Percentiles rank a stretch among this genome's conserved stretches.
phyloP scores from a whole-genome alignment of 1,284 basidiomycete genomes.

The Rhodotorula mucilaginosa region DNA sequence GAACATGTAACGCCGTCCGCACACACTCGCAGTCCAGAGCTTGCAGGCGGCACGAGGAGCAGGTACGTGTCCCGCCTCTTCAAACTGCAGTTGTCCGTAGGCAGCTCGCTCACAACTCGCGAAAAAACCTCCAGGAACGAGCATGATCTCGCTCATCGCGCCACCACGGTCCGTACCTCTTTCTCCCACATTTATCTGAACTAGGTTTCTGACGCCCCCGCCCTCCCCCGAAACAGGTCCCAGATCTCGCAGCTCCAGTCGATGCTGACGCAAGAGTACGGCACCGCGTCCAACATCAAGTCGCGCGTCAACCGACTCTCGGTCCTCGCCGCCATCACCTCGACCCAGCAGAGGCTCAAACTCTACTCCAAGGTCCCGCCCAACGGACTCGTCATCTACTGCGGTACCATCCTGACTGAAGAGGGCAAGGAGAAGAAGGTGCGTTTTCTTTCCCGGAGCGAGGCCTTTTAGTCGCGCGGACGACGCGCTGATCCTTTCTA shows the following conservation, averaged over 20 bases:
- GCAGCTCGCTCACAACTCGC: too few species aligned
- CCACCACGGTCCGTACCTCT: conserved; percentile 69
- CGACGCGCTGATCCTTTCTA: background rate
- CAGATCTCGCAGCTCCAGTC: conserved; percentile 91
- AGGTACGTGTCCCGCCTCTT: conserved; percentile 13
- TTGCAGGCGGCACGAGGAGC: conserved; percentile 80
- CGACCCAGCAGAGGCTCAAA: conserved; percentile 97
- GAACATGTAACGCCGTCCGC: too few species aligned
- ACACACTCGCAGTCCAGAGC: conserved; percentile 31
- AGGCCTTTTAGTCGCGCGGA: background rate
- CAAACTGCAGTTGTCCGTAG: too few species aligned
- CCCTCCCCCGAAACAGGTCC: conserved; percentile 55
- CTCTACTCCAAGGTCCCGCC: conserved; percentile 93
- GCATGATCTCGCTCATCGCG: conserved; percentile 98
- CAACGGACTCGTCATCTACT: conserved; percentile 88
- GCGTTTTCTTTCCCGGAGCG: conserved; percentile 59
- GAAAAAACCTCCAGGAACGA: conserved; percentile 63
- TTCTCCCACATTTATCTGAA: background rate
- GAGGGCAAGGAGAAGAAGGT: conserved; percentile 97
- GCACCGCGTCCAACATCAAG: conserved; percentile 92
- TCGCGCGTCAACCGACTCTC: conserved; percentile 98
- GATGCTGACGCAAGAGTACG: conserved; percentile 98
- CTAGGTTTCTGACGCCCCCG: too few species aligned
- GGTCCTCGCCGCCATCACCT: conserved; percentile 95
- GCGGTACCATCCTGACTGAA: conserved; percentile 92